phyloP scores from a whole-genome alignment of 2,329 filamentous ascomycete genomes.

The Aspergillus nomiae region DNA sequence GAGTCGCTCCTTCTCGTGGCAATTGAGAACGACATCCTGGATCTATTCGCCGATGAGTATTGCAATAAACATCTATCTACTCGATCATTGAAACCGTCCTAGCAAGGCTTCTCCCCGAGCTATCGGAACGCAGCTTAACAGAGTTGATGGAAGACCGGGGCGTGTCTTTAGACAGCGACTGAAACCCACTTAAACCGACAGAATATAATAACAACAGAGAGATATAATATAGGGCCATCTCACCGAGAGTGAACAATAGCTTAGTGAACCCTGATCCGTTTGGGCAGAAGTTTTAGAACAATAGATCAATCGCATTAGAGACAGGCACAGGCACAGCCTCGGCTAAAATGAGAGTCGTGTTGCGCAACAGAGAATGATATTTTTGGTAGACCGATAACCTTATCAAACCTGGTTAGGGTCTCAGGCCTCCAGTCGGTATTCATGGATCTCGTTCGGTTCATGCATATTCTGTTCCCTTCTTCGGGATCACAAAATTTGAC shows the following conservation, averaged over 20 bases:
- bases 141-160: conserved; percentile 76
- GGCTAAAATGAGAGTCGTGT: neutral
- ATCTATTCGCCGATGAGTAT: conserved; percentile 77
- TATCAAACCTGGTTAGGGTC: neutral
- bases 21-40: conserved; percentile 66
- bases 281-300: neutral
- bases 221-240: neutral
- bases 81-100: conserved; percentile 77
- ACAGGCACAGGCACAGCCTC: neutral
- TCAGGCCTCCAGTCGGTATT: neutral
- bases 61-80: conserved; percentile 94
- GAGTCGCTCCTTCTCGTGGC: conserved; percentile 57
- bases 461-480: neutral
- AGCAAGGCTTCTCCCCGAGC: conserved; percentile 80
- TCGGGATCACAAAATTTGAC: neutral
- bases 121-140: conserved; percentile 69
- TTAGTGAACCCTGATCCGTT: neutral
- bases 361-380: neutral
- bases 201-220: neutral
- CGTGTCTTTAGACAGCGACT: conserved; percentile 23
- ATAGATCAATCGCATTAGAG: neutral
- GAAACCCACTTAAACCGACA: conserved; percentile 7
- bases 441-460: neutral
- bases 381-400: neutral
- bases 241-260: neutral